phyloP scores from a whole-genome alignment of 73 alveolate genomes.

The Tetrahymena thermophila region DNA sequence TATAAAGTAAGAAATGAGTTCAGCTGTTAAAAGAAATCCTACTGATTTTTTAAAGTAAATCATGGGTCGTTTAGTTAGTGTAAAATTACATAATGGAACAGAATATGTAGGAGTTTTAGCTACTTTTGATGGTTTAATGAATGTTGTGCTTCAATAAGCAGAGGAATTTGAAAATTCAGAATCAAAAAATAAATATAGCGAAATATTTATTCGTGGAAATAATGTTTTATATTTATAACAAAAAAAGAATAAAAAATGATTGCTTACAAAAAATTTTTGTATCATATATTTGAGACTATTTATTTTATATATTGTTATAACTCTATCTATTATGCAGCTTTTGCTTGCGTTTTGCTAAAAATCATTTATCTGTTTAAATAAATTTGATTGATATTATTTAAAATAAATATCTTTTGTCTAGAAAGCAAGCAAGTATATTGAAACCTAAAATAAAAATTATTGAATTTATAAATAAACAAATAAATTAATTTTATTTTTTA shows the following conservation, averaged over 20 bases:
- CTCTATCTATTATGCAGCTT: not conserved
- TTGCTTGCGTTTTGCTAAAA: not conserved
- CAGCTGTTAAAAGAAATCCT: not conserved
- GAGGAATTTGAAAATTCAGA: conserved; percentile 27
- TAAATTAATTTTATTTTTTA: too few species aligned
- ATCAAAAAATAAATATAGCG: conserved; percentile 25
- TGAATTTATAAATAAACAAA: too few species aligned
- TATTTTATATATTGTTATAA: too few species aligned
- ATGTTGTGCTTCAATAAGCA: conserved; percentile 31
- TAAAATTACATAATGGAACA: conserved; percentile 36
- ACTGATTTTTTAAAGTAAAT: conserved; percentile 37
- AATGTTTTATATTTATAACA: conserved; percentile 17
- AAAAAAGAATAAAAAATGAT: not conserved
- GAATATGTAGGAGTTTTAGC: conserved; percentile 43
- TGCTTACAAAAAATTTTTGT: not conserved
- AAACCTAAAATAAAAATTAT: not conserved
- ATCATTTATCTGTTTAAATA: too few species aligned
- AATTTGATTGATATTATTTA: not conserved
- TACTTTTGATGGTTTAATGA: conserved; percentile 34
- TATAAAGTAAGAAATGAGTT: not conserved
- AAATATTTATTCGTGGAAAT: conserved; percentile 34
- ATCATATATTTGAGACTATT: not conserved
- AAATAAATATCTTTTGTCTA: not conserved
- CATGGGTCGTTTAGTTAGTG: conserved; percentile 30
- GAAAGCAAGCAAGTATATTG: not conserved